These are phyloP conservation scores for Rhododendron simsii DNA, from an alignment of 148 eudicot species.

Conservation along the genomic window DNA sequence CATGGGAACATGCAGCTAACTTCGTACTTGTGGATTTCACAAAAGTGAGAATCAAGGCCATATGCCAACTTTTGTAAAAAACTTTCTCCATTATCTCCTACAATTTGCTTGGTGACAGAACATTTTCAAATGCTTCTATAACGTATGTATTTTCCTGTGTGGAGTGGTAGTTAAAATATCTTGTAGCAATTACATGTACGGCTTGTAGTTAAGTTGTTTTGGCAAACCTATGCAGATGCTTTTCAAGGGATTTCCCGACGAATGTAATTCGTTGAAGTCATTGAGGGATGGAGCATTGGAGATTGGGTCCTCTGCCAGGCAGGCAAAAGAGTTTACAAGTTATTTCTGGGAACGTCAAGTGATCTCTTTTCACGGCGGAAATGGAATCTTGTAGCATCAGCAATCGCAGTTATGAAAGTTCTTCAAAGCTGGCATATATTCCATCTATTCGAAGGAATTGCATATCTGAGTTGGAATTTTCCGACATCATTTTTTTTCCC, in stretches of 20 bases:
- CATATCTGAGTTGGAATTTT: not conserved
- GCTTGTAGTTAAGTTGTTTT: not conserved
- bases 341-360: not conserved
- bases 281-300: conserved; percentile 62
- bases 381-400: not conserved
- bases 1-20: not conserved
- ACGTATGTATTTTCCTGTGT: not conserved
- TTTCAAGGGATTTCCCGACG: conserved; percentile 73
- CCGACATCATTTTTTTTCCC: not conserved
- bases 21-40: not conserved
- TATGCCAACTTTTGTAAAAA: not conserved
- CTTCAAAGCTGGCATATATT: not conserved
- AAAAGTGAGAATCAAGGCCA: not conserved
- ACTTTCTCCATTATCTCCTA: not conserved
- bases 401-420: not conserved
- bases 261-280: conserved; percentile 43
- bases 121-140: not conserved
- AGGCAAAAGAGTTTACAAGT: not conserved
- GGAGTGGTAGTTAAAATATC: not conserved
- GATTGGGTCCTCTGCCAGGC: conserved; percentile 43
- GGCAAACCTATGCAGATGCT: conserved; percentile 49
- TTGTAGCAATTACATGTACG: not conserved
- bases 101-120: not conserved
- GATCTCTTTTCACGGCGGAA: not conserved
- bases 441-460: not conserved